Evolutionary conservation across 2,329 filamentous ascomycete species (phyloP), one percentile per base, ranked within the genome.

Genomic region (Penicillium expansum): DNA sequence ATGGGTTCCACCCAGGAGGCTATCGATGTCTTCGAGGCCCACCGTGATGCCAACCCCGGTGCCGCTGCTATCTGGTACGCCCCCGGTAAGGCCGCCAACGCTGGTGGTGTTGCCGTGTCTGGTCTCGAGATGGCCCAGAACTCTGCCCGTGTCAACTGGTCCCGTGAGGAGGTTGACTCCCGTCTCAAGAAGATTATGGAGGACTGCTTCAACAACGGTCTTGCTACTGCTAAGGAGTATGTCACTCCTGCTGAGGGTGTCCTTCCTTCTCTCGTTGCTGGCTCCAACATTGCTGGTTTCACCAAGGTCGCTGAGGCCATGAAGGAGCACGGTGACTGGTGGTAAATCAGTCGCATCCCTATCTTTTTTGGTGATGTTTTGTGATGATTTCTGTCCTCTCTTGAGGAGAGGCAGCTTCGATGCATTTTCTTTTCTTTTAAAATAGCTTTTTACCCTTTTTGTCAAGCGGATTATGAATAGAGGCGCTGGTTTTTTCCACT

Each of bases 121-220:
- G 94, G 94, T 68, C 86, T 99, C 43, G 94, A 99, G 84, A 99
- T 99, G 94, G 92, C 93, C 8, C 94, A 99, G 86, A 97, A 99
- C 86, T 93, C 89, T 64, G 79, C 88, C 77, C 88, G 93, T 59
- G 82, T 97, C 64, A 84, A 80, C 71, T 99, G 94, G 94, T 90
- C 90, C 29, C 72, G 82, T 45, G 90, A 96, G 82, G 89, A 96
- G 81, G 94, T 97, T 64, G 93, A 97, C 78, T 80, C 83, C 67
- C 91, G 91, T 80, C 87, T 99, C 71, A 92, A 95, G 84, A 82
- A 77, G 68, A 97, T 97, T 80, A 99, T 99, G 94, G 88, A 93
- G 83, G 83, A 86, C 64, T 93, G 90, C 75, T 99, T 97, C 82
- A 82, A 89, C 76, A 92, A 91, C 79, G 94, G 91, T 66, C 82